These are phyloP conservation scores for Sclerotinia subarctica DNA, from an alignment of 2,329 filamentous ascomycete genomes.

Conservation along the genomic window DNA sequence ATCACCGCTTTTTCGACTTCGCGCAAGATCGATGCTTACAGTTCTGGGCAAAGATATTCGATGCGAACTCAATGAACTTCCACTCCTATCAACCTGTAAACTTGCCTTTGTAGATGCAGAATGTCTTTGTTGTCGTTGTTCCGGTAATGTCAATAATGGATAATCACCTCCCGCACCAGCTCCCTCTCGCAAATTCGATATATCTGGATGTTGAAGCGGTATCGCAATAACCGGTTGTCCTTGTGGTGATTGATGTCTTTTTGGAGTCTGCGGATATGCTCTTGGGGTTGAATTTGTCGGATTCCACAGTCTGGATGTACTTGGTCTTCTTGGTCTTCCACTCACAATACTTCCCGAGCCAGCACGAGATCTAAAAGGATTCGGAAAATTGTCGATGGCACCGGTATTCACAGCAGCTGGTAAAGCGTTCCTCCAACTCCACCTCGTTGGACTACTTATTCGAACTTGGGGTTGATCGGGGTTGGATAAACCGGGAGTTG, in stretches of 20 bases:
- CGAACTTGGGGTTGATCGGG: slow-evolving; percentile 31
- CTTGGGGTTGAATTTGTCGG: slow-evolving; percentile 58
- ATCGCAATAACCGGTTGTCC: slow-evolving; percentile 32
- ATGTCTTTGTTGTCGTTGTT: slow-evolving; percentile 53
- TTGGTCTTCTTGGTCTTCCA: slow-evolving; percentile 30
- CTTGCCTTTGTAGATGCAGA: slow-evolving; percentile 45
- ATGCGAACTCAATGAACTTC: slow-evolving; percentile 34
- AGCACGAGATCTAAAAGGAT: slow-evolving; percentile 31
- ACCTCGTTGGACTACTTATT: slow-evolving; percentile 47
- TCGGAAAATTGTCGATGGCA: slow-evolving; percentile 19
- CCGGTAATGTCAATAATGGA: slow-evolving; percentile 55
- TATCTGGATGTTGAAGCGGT: slow-evolving; percentile 36
- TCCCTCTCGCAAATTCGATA: slow-evolving; percentile 30
- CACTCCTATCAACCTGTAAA: slow-evolving; percentile 47
- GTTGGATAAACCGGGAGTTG: slow-evolving; percentile 21
- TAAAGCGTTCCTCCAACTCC: slow-evolving; percentile 38
- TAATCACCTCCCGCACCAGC: slow-evolving; percentile 39
- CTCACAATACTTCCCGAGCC: slow-evolving; percentile 32
- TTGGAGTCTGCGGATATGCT: slow-evolving; percentile 30
- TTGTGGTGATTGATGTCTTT: slow-evolving; percentile 24
- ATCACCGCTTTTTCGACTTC: slow-evolving; percentile 34
- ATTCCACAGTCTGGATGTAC: slow-evolving; percentile 52
- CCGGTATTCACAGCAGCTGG: slow-evolving; percentile 25
- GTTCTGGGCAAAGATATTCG: slow-evolving; percentile 37
- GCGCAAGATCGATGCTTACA: slow-evolving; percentile 36